A percentile compares a stretch with the other conserved stretches of the same genome.
These are phyloP conservation scores for Elaeagnus macrophylla DNA, from an alignment of 306 rosid species.

Conservation along the genomic window DNA sequence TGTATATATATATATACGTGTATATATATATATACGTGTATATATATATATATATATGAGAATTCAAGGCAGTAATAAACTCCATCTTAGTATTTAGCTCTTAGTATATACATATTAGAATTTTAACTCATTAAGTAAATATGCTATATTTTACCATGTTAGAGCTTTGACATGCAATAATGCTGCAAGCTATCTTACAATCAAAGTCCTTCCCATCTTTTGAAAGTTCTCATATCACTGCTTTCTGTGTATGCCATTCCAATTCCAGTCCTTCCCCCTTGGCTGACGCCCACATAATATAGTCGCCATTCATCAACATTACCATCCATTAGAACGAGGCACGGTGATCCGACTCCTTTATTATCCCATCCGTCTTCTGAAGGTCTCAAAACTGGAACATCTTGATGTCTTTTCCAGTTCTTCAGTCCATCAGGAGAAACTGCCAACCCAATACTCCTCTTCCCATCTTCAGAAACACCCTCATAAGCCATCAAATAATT, in stretches of 20 bases:
- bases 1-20: too few relatives aligned
- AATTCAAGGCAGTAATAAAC: too few relatives aligned
- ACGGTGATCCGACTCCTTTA: slow-evolving; percentile 54
- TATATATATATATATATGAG: too few relatives aligned
- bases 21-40: too few relatives aligned
- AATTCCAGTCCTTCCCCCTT: slow-evolving; percentile 52
- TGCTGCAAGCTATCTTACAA: slow-evolving; percentile 12
- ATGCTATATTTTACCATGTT: too few relatives aligned
- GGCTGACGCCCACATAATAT: slow-evolving; percentile 61
- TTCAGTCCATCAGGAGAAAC: slow-evolving; percentile 54
- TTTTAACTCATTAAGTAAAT: too few relatives aligned
- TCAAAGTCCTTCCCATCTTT: slow-evolving; percentile 58
- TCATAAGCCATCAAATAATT: slow-evolving; percentile 69
- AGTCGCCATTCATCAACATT: slow-evolving; percentile 57
- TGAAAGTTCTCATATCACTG: slow-evolving; percentile 30
- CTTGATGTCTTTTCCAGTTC: slow-evolving; percentile 51
- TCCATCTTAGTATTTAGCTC: too few relatives aligned
- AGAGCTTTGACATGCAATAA: too few relatives aligned
- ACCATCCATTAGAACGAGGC: slow-evolving; percentile 54
- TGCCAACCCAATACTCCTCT: slow-evolving; percentile 63
- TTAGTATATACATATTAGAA: too few relatives aligned
- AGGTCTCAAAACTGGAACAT: slow-evolving; percentile 28
- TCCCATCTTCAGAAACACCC: slow-evolving; percentile 55
- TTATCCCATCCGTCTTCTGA: slow-evolving; percentile 59
- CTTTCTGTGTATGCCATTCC: slow-evolving; percentile 64